Percentiles rank a stretch among this genome's conserved stretches.
Evolutionary conservation across 495 filamentous ascomycete species (phyloP).

Genomic region (Daldinia concentrica): DNA sequence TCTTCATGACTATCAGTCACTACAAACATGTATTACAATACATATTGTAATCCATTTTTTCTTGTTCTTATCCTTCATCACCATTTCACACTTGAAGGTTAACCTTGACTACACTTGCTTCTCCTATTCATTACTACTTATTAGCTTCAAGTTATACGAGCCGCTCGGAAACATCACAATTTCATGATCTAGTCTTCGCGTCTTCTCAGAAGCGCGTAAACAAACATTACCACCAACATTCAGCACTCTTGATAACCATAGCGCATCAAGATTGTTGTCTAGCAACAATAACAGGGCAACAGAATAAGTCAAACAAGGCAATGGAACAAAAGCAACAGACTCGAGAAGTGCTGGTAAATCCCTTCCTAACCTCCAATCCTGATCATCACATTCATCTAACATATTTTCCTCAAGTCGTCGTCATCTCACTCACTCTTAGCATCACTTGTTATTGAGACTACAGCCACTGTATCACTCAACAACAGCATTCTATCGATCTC

Average conservation of each 20-base stretch:
- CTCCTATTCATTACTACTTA: neutral
- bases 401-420: neutral
- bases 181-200: neutral
- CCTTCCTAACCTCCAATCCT: neutral
- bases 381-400: neutral
- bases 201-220: no score
- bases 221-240: no score
- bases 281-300: neutral
- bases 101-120: neutral
- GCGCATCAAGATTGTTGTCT: neutral
- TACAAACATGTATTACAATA: neutral
- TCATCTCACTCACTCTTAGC: neutral
- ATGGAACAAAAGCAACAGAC: neutral
- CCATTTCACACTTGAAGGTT: neutral
- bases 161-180: neutral
- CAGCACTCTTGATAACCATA: no score
- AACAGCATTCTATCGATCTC: neutral
- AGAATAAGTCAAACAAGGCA: neutral
- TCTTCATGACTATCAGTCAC: neutral
- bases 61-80: neutral
- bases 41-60: neutral
- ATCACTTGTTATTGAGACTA: neutral
- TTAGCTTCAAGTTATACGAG: neutral
- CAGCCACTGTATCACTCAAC: neutral
- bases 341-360: neutral